Conservation (phyloP, 2,329 filamentous ascomycete species). For the Lachnellula occidentalis region DNA sequence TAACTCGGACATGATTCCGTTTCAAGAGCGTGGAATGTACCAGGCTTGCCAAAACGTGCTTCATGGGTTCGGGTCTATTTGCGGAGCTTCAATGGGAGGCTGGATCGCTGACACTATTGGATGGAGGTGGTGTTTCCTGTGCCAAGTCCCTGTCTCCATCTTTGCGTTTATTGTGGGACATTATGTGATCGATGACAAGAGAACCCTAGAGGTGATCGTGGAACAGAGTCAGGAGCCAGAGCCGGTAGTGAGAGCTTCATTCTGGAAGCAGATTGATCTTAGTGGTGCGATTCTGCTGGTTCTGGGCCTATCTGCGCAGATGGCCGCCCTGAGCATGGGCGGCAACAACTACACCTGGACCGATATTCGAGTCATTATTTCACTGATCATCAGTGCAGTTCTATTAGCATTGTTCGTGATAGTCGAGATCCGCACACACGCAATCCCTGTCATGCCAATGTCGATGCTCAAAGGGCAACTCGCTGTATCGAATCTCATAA, state of each 20-base stretch:
- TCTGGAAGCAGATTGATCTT: slow-evolving; percentile 54
- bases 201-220: slow-evolving; percentile 7
- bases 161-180: slow-evolving; percentile 49
- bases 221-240: slow-evolving; percentile 23
- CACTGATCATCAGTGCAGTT: slow-evolving; percentile 38
- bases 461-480: slow-evolving; percentile 51
- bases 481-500: slow-evolving; percentile 49
- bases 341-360: slow-evolving; percentile 51
- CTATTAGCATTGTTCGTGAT: slow-evolving; percentile 41
- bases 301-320: slow-evolving; percentile 50
- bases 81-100: slow-evolving; percentile 59
- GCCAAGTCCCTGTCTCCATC: slow-evolving; percentile 55
- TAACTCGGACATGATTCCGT: slow-evolving; percentile 60
- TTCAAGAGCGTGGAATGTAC: slow-evolving; percentile 51
- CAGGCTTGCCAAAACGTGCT: slow-evolving; percentile 56
- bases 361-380: slow-evolving; percentile 42
- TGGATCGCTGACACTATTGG: slow-evolving; percentile 59
- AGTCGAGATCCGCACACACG: slow-evolving; percentile 44
- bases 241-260: slow-evolving; percentile 26
- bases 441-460: slow-evolving; percentile 50
- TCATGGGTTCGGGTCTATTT: slow-evolving; percentile 56
- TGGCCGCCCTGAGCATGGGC: slow-evolving; percentile 50
- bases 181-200: slow-evolving; percentile 43
- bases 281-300: slow-evolving; percentile 52
- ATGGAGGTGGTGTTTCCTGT: slow-evolving; percentile 62